phyloP scores from a whole-genome alignment of 108 stramenopile species.

The Mediolabrus comicus region DNA sequence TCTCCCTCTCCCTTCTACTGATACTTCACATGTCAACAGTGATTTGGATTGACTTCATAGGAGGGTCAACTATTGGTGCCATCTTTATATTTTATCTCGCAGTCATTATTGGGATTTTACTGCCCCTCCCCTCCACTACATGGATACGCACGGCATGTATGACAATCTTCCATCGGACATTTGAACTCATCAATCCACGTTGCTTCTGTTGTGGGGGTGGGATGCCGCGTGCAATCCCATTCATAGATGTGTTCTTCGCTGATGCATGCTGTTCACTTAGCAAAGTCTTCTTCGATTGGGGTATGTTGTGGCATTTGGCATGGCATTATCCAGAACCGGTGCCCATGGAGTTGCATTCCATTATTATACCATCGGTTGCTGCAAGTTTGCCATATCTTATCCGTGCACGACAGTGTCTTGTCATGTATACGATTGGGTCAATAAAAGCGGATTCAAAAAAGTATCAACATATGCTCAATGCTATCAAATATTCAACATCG shows the following conservation, averaged over 20 bases:
- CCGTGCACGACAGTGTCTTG: conserved; percentile 81
- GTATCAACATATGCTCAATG: conserved; percentile 77
- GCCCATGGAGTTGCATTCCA: conserved; percentile 61
- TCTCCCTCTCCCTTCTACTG: conserved; percentile 55
- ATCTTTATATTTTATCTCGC: conserved; percentile 68
- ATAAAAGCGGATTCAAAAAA: conserved; percentile 69
- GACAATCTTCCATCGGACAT: conserved; percentile 61
- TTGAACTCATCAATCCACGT: conserved; percentile 73
- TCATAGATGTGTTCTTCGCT: conserved; percentile 86
- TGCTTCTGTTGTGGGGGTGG: conserved; percentile 52
- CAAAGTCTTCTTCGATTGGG: conserved; percentile 92
- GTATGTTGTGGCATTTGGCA: conserved; percentile 78
- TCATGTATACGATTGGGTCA: conserved; percentile 75
- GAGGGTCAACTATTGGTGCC: conserved; percentile 71
- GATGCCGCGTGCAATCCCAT: conserved; percentile 68
- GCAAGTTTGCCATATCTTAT: conserved; percentile 80
- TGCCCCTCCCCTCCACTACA: conserved; percentile 57
- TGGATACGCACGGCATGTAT: conserved; percentile 65
- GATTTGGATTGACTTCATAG: conserved; percentile 64
- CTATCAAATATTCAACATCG: conserved; percentile 79
- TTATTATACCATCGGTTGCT: conserved; percentile 66
- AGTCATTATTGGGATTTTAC: conserved; percentile 52
- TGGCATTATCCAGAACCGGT: conserved; percentile 80
- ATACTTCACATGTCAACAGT: conserved; percentile 60
- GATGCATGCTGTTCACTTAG: conserved; percentile 83